Base-by-base conservation (phyloP, 2,329 filamentous ascomycete species). In the Lachnellula suecica region DNA sequence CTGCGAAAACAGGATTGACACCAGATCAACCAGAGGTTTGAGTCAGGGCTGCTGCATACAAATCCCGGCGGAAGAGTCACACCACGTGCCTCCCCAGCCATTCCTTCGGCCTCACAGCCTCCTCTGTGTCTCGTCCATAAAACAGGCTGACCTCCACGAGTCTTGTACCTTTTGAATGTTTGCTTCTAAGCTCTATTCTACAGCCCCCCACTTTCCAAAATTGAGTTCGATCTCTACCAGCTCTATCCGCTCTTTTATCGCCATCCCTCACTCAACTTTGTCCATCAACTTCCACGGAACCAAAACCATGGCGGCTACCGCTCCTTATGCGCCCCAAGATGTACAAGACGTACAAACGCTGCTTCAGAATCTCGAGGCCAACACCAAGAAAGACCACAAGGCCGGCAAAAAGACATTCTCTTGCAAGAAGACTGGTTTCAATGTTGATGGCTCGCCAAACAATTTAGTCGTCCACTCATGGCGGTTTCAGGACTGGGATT, bases 401-500 rank as follows among this genome's bases (percentile, higher is more conserved):
- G 71, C 74, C 54, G 79, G 81, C 53, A 85, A 81, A 58, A 79
- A 77, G 35, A 75, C 75, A 2, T 89, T 91, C 68, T 85, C 81
- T 17, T 87, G 87, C 73, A 94, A 87, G 71, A 95, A 91, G 74
- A 84, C 82, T n/a, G 88, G 82, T 3, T 99, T 90, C 67, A 63
- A 76, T 2, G 81, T 97, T 19, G 72, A 75, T 38, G 72, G 74
- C 15, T 89, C 85, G 5, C 77, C 79, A 20, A 77, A 84, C 52
- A 77, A 81, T 23, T 81, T 90, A 59, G 76, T 74, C 5, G 89
- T 97, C 51, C 84, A 94, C 67, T 97, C 93, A 2, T 99, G 94
- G 94, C 87, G 88, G 60, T 87, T 97, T 71, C 85, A 88, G 63
- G 94, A 99, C 61, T 96, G 88, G 87, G 93, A 97, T 65, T 99